phyloP scores from a whole-genome alignment of 352 stramenopile species.

The Phytophthora pseudosyringae region DNA sequence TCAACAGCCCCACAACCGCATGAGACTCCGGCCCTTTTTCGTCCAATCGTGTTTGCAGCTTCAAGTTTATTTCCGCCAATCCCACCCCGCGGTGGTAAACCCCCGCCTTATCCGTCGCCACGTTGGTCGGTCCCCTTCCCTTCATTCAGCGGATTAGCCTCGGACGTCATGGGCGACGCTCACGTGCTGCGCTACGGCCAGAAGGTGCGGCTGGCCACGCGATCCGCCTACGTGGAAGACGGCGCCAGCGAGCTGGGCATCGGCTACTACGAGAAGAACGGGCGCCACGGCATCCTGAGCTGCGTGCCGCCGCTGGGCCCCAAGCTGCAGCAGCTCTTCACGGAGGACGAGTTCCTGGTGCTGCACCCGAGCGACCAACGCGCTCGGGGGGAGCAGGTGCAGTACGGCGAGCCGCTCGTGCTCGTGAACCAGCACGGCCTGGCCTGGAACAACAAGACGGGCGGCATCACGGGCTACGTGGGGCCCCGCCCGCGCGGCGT shows the following conservation, averaged over 20 bases:
- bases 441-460: constrained; percentile 92
- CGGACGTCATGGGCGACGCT: constrained; percentile 34
- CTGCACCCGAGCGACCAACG: constrained; percentile 65
- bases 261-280: constrained; percentile 89
- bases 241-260: constrained; percentile 45
- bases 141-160: constrained; percentile 2
- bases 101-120: constrained; percentile 7
- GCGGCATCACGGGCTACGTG: constrained; percentile 86
- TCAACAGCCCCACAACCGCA: too few species aligned
- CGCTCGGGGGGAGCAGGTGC: constrained; percentile 51
- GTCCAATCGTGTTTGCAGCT: constrained; percentile 22
- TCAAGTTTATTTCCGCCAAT: constrained; percentile 33
- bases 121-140: constrained; percentile 5
- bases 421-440: constrained; percentile 86
- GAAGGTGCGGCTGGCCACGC: constrained; percentile 65
- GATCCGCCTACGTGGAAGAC: constrained; percentile 55
- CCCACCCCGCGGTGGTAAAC: constrained; percentile 2
- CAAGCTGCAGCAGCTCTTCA: constrained; percentile 77
- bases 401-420: constrained; percentile 79
- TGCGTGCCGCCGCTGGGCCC: constrained; percentile 80
- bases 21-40: constrained; percentile 11
- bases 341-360: constrained; percentile 84
- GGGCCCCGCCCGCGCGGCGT: constrained; percentile 71
- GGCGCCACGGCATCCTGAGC: constrained; percentile 83
- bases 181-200: constrained; percentile 70